Evolutionary conservation across 345 rosid species (phyloP).

Genomic region (Euphorbia peplus): DNA sequence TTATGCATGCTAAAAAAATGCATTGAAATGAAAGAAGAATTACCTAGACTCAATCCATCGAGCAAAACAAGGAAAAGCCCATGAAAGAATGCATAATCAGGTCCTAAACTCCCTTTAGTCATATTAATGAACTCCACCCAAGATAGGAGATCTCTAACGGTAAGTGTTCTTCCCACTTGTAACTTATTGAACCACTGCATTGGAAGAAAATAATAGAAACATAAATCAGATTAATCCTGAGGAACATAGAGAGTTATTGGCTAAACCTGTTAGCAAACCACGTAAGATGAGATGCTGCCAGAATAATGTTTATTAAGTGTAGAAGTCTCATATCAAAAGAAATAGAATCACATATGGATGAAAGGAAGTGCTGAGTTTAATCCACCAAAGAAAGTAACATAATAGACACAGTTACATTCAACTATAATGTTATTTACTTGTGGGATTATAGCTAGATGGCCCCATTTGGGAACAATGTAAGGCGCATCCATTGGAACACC

Average conservation of each 20-base stretch:
- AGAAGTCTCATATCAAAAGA: not conserved
- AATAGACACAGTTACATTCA: not conserved
- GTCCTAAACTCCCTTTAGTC: constrained; percentile 52
- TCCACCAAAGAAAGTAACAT: not conserved
- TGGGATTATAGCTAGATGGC: no score
- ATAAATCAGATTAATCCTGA: constrained; percentile 12
- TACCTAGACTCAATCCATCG: constrained; percentile 91
- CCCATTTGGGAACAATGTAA: no score
- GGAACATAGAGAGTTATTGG: not conserved
- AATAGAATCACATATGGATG: not conserved
- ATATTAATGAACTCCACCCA: constrained; percentile 71
- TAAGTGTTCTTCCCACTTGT: constrained; percentile 70
- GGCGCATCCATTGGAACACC: not conserved
- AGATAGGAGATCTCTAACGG: constrained; percentile 90
- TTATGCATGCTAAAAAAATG: not conserved
- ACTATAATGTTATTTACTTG: not conserved
- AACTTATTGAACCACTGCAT: constrained; percentile 80
- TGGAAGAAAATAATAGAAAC: constrained; percentile 16
- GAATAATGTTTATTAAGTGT: not conserved
- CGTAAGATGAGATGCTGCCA: not conserved
- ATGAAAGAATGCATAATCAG: constrained; percentile 63
- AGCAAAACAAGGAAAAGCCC: constrained; percentile 91
- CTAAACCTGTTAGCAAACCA: not conserved
- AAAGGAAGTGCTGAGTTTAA: not conserved
- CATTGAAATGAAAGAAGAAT: not conserved